These are phyloP conservation scores for Mimosa bimucronata DNA, from an alignment of 306 rosid species.

Conservation along the genomic window DNA sequence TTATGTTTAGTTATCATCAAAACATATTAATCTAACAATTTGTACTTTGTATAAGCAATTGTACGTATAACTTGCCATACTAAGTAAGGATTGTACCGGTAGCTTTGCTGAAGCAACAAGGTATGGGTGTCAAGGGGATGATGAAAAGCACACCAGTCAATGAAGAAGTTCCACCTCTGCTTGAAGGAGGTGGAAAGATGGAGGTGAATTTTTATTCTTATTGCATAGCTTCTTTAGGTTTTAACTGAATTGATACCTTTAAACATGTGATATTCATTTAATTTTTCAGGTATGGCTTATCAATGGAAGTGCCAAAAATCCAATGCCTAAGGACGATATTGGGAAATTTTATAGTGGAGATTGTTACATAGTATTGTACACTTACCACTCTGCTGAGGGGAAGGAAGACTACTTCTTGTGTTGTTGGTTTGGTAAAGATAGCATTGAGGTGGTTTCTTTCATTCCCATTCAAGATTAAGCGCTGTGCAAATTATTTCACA, in stretches of 20 bases:
- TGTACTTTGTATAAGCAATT: constrained; percentile 32
- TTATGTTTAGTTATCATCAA: no score
- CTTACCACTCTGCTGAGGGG: constrained; percentile 94
- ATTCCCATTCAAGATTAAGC: constrained; percentile 29
- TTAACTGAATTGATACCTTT: constrained; percentile 26
- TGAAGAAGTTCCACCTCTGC: constrained; percentile 96
- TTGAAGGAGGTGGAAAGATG: constrained; percentile 98
- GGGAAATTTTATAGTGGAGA: constrained; percentile 96
- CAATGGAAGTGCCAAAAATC: constrained; percentile 89
- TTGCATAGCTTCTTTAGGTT: constrained; percentile 31
- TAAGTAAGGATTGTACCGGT: constrained; percentile 38
- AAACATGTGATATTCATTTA: constrained; percentile 24
- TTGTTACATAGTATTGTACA: constrained; percentile 89
- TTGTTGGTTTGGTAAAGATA: constrained; percentile 94
- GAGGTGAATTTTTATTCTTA: constrained; percentile 62
- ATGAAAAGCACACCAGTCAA: constrained; percentile 68
- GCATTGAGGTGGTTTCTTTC: constrained; percentile 72
- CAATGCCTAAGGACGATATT: constrained; percentile 73
- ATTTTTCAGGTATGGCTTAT: constrained; percentile 82
- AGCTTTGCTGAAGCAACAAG: constrained; percentile 99
- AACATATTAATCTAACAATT: no score
- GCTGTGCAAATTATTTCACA: constrained; percentile 17
- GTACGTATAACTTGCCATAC: constrained; percentile 31
- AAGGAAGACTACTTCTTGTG: constrained; percentile 96
- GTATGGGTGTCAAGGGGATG: constrained; percentile 91